Evolutionary conservation across 176 grass and related monocot species (phyloP), one percentile per base, ranked within the genome.

Genomic region (Raddia guianensis): DNA sequence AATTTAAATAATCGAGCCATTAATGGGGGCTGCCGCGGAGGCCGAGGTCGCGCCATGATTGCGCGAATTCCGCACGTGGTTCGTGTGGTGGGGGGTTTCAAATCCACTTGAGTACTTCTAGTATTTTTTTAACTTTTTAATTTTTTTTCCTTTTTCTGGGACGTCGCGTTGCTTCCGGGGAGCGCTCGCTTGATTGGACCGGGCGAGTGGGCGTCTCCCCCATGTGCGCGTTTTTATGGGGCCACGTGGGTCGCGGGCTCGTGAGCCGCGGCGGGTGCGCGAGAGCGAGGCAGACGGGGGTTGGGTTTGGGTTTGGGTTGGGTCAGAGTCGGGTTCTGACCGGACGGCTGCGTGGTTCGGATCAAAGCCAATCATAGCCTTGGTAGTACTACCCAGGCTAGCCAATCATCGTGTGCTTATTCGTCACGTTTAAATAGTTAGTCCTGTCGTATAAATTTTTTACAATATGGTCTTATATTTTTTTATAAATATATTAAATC

Each of bases 291-390:
- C 9, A 9, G 58, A 12, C 35, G 66, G 4, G 4, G 6, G 58
- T 14, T 72, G 68, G 75, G 68, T 65, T n/a, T n/a, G n/a, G n/a
- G n/a, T n/a, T n/a, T n/a, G 4, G 6, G 58, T 14, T 72, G 68
- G 75, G 68, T 65, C 37, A 63, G 83, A 72, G 37, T 51, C 55
- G 47, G 74, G 82, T 70, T 73, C 80, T 79, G 76, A 79, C 75
- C 69, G 5, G 10, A 44, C 74, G 27, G 27, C 27, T 27, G 27
- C 1, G 27, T 27, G 27, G 27, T 27, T 27, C 27, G 27, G 27
- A 27, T 1, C 1, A 27, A 27, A 27, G 27, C 27, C n/a, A n/a
- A n/a, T 1, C 27, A 27, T 27, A 27, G 27, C 27, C 27, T 27
- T 27, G 27, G 27, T 27, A 27, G 27, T 27, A 27, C 27, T 27